These are phyloP conservation scores for Dictyostelium discoideum DNA, from an alignment of 78 protist genomes.

Conservation along the genomic window DNA sequence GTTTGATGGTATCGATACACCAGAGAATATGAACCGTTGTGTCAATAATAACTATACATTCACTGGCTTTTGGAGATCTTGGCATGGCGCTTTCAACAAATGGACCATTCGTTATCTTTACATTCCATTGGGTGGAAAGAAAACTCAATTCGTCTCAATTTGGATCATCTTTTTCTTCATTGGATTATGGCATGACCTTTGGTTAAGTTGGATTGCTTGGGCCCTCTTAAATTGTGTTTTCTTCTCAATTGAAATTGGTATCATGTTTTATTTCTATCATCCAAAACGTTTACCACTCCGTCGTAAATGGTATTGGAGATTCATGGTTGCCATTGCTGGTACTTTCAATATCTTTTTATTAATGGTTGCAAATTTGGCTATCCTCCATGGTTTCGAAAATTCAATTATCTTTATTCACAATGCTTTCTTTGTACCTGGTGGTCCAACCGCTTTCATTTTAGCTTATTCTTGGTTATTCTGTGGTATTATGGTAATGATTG, in stretches of 20 bases:
- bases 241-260: constrained; percentile 76
- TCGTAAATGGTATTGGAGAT: constrained; percentile 72
- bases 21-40: constrained; percentile 93
- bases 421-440: constrained; percentile 68
- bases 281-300: constrained; percentile 50
- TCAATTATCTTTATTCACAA: constrained; percentile 39
- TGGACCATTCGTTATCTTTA: constrained; percentile 93
- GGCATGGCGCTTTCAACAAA: constrained; percentile 91
- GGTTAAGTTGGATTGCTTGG: constrained; percentile 86
- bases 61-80: constrained; percentile 89
- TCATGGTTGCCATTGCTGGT: constrained; percentile 63
- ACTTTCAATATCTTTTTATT: constrained; percentile 46
- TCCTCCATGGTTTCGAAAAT: constrained; percentile 79
- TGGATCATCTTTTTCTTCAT: constrained; percentile 89
- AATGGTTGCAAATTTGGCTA: constrained; percentile 82
- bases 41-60: constrained; percentile 84
- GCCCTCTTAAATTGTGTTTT: constrained; percentile 82
- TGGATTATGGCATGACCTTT: constrained; percentile 92
- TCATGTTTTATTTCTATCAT: constrained; percentile 61
- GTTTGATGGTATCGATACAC: constrained; percentile 90
- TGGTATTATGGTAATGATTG: constrained; percentile 67
- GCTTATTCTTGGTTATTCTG: constrained; percentile 52
- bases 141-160: constrained; percentile 78
- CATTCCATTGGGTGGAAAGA: constrained; percentile 92
- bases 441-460: constrained; percentile 27